A percentile compares a stretch with the other conserved stretches of the same genome.
These are phyloP conservation scores for Ensete glaucum DNA, from an alignment of 176 grass and related monocot species.

Conservation along the genomic window DNA sequence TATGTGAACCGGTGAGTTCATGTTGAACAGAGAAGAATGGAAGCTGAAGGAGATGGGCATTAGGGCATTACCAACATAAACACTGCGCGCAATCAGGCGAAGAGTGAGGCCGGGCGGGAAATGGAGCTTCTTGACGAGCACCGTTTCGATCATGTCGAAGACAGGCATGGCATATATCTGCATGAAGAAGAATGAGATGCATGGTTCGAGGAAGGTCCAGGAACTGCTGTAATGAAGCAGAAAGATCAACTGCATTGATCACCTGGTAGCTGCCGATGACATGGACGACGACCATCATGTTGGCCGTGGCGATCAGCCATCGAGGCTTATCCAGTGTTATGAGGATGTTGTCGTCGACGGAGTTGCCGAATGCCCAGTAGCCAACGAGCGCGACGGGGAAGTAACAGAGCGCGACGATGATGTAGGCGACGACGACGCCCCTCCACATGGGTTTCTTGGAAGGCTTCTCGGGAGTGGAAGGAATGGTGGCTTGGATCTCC, in stretches of 20 bases:
- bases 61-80: conserved; percentile 47
- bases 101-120: conserved; percentile 33
- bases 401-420: background rate
- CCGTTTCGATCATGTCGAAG: too few species aligned
- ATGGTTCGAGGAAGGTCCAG: background rate
- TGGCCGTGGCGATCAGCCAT: conserved; percentile 59
- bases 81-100: conserved; percentile 44
- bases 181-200: background rate
- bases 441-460: background rate
- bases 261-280: conserved; percentile 72
- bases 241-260: background rate
- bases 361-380: background rate
- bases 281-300: conserved; percentile 79
- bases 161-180: background rate
- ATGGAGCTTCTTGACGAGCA: conserved; percentile 39
- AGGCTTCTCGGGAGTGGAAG: background rate
- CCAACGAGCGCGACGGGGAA: too few species aligned
- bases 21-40: background rate
- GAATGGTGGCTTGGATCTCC: conserved; percentile 4
- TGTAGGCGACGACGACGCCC: background rate
- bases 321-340: conserved; percentile 32
- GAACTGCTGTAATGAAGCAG: background rate
- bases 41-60: background rate
- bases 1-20: conserved; percentile 1
- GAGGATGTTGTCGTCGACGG: conserved; percentile 7